A percentile compares a stretch with the other conserved stretches of the same genome.
These are phyloP conservation scores for thale cress (Arabidopsis thaliana) DNA, from an alignment of 345 rosid genomes.

Conservation along the genomic window DNA sequence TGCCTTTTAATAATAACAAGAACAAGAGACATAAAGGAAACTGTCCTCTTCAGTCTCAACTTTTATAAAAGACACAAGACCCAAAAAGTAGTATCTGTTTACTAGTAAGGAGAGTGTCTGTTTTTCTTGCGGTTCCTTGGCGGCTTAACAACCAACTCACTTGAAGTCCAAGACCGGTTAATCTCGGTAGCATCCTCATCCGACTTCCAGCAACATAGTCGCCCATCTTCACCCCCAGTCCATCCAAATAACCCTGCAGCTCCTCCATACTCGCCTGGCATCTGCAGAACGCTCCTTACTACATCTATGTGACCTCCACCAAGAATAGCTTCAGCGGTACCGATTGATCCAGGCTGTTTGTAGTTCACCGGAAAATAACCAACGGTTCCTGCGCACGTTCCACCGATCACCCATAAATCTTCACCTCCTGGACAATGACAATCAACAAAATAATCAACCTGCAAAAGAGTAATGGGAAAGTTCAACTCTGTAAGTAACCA, in stretches of 20 bases:
- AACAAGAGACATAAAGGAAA: constrained; percentile 7
- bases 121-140: constrained; percentile 51
- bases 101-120: constrained; percentile 67
- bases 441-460: constrained; percentile 95
- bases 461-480: constrained; percentile 32
- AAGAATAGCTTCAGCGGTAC: constrained; percentile 74
- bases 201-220: constrained; percentile 84
- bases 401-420: constrained; percentile 87
- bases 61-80: background rate
- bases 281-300: constrained; percentile 73
- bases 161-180: constrained; percentile 79
- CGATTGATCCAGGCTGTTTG: constrained; percentile 51
- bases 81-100: background rate
- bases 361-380: constrained; percentile 84
- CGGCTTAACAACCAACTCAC: constrained; percentile 56
- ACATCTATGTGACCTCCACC: constrained; percentile 81
- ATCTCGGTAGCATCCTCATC: constrained; percentile 55
- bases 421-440: constrained; percentile 75
- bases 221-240: constrained; percentile 96
- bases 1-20: background rate
- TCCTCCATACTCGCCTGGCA: constrained; percentile 52
- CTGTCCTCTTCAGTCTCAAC: background rate
- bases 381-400: constrained; percentile 70
- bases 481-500: background rate
- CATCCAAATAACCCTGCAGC: constrained; percentile 78